These are phyloP conservation scores for Fusarium duplospermum DNA, from an alignment of 2,329 filamentous ascomycete genomes.

Conservation along the genomic window DNA sequence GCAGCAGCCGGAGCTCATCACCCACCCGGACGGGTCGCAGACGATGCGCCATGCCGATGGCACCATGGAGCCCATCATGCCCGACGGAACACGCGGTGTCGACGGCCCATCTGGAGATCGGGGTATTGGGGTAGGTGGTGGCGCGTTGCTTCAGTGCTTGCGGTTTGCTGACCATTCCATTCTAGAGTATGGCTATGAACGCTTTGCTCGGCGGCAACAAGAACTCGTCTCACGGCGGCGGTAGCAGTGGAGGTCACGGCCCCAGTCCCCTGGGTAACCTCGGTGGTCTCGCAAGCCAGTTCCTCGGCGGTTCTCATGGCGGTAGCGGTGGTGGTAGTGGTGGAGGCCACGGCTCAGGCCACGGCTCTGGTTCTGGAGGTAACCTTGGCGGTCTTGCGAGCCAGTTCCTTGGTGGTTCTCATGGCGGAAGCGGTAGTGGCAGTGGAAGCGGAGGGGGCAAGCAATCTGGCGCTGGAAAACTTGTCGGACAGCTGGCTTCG, in stretches of 20 bases:
- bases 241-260: conserved; percentile 46
- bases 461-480: conserved; percentile 60
- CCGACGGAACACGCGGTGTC: conserved; percentile 61
- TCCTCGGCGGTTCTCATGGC: conserved; percentile 53
- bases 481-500: conserved; percentile 67
- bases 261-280: conserved; percentile 53
- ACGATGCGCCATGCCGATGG: conserved; percentile 71
- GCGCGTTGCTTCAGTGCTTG: conserved; percentile 5
- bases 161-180: conserved; percentile 18
- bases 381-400: conserved; percentile 59
- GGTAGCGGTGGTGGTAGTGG: conserved; percentile 43
- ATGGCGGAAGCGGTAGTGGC: conserved; percentile 34
- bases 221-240: conserved; percentile 45
- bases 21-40: conserved; percentile 71
- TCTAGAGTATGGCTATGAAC: conserved; percentile 70
- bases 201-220: conserved; percentile 66
- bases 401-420: conserved; percentile 57
- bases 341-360: conserved; percentile 47
- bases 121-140: conserved; percentile 70
- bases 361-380: conserved; percentile 51
- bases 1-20: conserved; percentile 64
- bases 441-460: conserved; percentile 51
- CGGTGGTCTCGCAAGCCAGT: conserved; percentile 60
- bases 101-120: conserved; percentile 69
- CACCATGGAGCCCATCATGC: conserved; percentile 69